Evolutionary conservation across 768 basidiomycete species (phyloP).

Genomic region (Dioszegia hungarica): DNA sequence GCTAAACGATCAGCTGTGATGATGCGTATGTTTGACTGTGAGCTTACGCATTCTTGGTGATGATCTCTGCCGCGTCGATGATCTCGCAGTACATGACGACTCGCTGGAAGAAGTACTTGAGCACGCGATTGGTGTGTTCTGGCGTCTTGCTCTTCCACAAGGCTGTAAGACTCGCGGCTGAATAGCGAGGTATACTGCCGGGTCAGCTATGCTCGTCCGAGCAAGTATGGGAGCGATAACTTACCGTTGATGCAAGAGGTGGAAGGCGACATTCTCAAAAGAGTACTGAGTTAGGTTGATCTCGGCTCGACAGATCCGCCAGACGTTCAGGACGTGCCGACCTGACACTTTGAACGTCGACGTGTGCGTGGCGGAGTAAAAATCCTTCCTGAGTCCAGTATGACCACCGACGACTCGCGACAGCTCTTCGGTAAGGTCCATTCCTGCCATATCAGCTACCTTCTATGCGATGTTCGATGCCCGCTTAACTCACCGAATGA

Average conservation of each 20-base stretch:
- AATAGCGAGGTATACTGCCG: conserved; percentile 70
- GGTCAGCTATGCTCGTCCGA: conserved; percentile 2
- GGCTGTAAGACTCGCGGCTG: conserved; percentile 57
- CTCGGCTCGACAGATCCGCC: conserved; percentile 87
- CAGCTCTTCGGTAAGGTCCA: conserved; percentile 68
- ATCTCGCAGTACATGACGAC: conserved; percentile 69
- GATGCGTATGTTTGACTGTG: not conserved
- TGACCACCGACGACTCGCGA: conserved; percentile 62
- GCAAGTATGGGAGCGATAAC: conserved; percentile 13
- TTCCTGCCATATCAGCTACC: conserved; percentile 53
- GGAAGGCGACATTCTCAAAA: conserved; percentile 83
- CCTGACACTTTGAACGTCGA: conserved; percentile 81
- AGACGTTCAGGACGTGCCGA: conserved; percentile 84
- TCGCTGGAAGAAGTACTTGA: conserved; percentile 65
- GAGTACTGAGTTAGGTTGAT: conserved; percentile 71
- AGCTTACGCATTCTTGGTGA: conserved; percentile 83
- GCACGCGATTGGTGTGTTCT: conserved; percentile 55
- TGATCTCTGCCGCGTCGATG: conserved; percentile 70
- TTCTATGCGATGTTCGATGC: no score
- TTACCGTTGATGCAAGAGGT: conserved; percentile 70
- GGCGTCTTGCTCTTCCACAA: conserved; percentile 66
- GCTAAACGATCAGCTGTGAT: conserved; percentile 51
- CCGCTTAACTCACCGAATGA: conserved; percentile 39
- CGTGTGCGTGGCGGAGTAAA: conserved; percentile 69
- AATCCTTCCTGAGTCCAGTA: conserved; percentile 36